Evolutionary conservation across 208 protist genomes (phyloP).

Genomic region (Crithidia expoeki): DNA sequence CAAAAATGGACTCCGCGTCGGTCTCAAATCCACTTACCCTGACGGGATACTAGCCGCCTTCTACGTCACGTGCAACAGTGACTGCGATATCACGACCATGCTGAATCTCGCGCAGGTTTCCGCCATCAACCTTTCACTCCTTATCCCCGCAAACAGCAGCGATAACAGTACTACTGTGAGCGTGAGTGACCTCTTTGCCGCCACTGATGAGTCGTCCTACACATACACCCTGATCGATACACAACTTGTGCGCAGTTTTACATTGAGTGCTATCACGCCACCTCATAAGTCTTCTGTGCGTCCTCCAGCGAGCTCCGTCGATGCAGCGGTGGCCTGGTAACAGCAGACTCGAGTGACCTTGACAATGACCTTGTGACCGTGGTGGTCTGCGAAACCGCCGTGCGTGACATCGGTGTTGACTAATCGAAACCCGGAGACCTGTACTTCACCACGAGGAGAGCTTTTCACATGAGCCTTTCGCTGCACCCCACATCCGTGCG

Average conservation of each 20-base stretch:
- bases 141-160: background rate
- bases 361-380: background rate
- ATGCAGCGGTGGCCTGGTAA: background rate
- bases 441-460: background rate
- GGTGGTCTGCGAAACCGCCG: background rate
- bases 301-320: background rate
- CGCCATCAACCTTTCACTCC: background rate
- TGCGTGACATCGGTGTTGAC: slow-evolving; percentile 1
- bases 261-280: background rate
- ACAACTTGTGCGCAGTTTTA: slow-evolving; percentile 2
- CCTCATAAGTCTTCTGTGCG: background rate
- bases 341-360: background rate
- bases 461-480: slow-evolving; percentile 8
- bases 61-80: slow-evolving; percentile 12
- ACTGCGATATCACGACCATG: background rate
- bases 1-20: slow-evolving; percentile 3
- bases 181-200: background rate
- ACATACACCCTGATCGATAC: no score
- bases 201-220: no score
- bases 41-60: background rate
- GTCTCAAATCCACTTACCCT: slow-evolving; percentile 7
- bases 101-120: background rate
- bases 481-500: background rate
- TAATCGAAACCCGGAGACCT: background rate
- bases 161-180: background rate